Base-by-base conservation (phyloP, 208 protist genomes). In the Trypanosoma vivax region DNA sequence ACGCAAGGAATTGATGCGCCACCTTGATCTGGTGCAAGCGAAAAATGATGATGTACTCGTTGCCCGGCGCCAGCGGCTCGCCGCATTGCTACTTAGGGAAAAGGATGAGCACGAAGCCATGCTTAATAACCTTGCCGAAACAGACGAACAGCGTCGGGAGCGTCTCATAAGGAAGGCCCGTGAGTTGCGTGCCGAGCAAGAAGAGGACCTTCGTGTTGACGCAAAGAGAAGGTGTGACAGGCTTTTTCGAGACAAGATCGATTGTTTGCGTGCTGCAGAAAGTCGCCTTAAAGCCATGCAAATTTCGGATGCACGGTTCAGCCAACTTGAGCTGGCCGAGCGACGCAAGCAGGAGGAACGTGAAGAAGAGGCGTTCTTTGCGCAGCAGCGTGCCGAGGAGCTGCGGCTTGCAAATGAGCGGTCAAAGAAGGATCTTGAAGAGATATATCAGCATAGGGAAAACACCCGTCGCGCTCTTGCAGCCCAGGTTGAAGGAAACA, bases 211-310 rank as follows among this genome's bases (percentile, higher is more conserved):
- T 43, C 55, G 70, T 56, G 52, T 41, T 14, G 82, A 88, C 50
- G 79, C 39, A 38, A 62, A 63, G 27, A 65, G 65, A n/a, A 66
- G 78, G 6, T 56, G 87, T 27, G 75, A 90, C 33, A 76, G 76
- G 6, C 65, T 89, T 25, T 88, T 93, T 51, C 79, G 82, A 10
- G 79, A 88, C 18, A 75, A 79, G 33, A 90, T 89, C 34, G 86
- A 88, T 55, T 65, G 52, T 16, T 70, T 93, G 28, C 79, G 86
- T 0, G 72, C 83, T 59, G 86, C 86, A 28, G 82, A 93, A 75
- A 90, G 82, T 57, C 79, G 82, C 0, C 66, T 93, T 29, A 87
- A 83, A 48, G 73, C 85, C 40, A 86, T 93, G 86, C 86, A 93
- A 63, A 70, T 87, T 7, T 52, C 86, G 0, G 80, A 90, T 50